Percentiles rank a stretch among this genome's conserved stretches.
Conservation (phyloP, 2,329 filamentous ascomycete species). For the Diaporthe batatas region DNA sequence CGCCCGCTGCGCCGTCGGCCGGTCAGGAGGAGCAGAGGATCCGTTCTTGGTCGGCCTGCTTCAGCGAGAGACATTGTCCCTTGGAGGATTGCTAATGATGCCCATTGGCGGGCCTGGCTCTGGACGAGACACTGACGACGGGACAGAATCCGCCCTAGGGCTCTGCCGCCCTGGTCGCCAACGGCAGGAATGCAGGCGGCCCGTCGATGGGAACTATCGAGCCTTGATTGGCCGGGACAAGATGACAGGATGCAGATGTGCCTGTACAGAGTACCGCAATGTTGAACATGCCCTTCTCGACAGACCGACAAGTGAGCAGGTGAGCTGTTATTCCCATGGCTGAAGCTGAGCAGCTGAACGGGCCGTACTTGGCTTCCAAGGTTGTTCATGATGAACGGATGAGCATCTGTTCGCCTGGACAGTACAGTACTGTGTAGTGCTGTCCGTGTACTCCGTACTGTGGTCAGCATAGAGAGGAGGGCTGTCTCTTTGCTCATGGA, state of each 20-base stretch:
- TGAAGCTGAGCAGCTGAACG: too few species aligned
- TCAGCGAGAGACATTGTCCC: background rate
- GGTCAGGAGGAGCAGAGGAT: background rate
- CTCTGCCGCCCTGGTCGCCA: background rate
- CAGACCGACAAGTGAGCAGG: background rate
- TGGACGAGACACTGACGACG: background rate
- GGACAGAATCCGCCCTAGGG: background rate
- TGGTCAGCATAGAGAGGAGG: too few species aligned
- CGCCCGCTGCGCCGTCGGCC: too few species aligned
- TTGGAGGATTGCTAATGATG: background rate
- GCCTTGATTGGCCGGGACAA: background rate
- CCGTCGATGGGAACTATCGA: background rate
- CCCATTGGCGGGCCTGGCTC: background rate
- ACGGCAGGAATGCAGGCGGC: conserved; percentile 30
- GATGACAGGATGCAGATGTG: background rate
- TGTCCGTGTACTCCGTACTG: too few species aligned
- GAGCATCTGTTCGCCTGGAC: background rate
- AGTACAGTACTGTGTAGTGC: too few species aligned
- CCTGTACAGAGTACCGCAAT: too few species aligned
- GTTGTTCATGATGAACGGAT: background rate
- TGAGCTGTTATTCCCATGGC: background rate
- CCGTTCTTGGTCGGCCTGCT: background rate
- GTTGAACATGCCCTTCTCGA: background rate
- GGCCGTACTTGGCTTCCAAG: background rate
- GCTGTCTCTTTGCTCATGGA: too few species aligned